phyloP scores from a whole-genome alignment of 768 basidiomycete genomes.

The Pisolithus sp. region DNA sequence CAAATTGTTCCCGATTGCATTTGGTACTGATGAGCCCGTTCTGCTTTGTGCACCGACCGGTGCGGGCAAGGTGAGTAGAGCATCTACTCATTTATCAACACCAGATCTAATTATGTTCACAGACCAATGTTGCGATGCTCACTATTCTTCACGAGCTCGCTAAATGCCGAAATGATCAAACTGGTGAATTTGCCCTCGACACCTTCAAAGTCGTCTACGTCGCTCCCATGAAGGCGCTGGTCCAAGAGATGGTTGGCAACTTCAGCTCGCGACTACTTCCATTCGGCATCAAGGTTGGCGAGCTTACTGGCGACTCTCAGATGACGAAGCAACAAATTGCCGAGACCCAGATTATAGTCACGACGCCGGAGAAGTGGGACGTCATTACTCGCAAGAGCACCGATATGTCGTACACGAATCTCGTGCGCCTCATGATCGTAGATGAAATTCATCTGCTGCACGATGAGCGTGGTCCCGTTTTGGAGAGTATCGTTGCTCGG shows the following conservation, averaged over 20 bases:
- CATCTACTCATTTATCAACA: not conserved
- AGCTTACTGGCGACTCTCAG: constrained; percentile 95
- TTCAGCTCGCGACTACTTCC: constrained; percentile 69
- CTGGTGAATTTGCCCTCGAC: constrained; percentile 76
- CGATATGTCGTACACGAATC: constrained; percentile 93
- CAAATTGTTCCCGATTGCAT: constrained; percentile 87
- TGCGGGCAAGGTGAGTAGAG: constrained; percentile 82
- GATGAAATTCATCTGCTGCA: constrained; percentile 98
- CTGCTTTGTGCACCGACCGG: constrained; percentile 97
- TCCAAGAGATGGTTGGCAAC: constrained; percentile 98
- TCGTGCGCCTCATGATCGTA: constrained; percentile 93
- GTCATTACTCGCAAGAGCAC: constrained; percentile 98
- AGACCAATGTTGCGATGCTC: constrained; percentile 98
- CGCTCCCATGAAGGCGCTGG: constrained; percentile 98
- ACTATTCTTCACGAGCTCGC: constrained; percentile 86
- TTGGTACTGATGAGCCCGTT: constrained; percentile 91
- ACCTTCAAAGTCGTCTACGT: constrained; percentile 97
- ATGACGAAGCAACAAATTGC: constrained; percentile 97
- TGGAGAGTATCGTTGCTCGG: constrained; percentile 85
- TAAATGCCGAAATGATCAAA: constrained; percentile 79
- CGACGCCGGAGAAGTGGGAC: constrained; percentile 99
- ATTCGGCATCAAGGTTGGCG: constrained; percentile 81
- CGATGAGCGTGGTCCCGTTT: constrained; percentile 95
- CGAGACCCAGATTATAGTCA: constrained; percentile 97
- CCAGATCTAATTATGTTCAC: constrained; percentile 10